A percentile compares a stretch with the other conserved stretches of the same genome.
Conservation (phyloP, 1,139 yeast species). For the Magnusiomyces clavatus region DNA sequence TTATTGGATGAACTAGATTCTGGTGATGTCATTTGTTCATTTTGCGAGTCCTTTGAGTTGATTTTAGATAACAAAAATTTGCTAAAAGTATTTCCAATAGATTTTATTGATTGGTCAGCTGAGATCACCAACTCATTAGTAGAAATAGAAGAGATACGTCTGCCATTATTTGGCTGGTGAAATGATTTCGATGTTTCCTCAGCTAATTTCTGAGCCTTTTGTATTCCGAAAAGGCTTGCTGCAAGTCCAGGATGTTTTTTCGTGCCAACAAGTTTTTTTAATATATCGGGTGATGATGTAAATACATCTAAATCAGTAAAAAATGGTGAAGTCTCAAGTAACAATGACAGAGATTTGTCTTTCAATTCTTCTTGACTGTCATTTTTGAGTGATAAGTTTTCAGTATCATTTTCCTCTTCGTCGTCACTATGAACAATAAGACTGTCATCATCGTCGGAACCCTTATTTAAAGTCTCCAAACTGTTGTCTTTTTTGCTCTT, state of each 20-base stretch:
- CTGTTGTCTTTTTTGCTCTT: not conserved
- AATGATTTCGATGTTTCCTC: not conserved
- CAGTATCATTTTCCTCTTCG: not conserved
- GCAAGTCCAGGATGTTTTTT: not conserved
- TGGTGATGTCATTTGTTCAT: too few species aligned
- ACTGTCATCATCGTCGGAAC: not conserved
- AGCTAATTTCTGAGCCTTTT: constrained; percentile 6
- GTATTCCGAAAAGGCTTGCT: not conserved
- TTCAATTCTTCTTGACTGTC: not conserved
- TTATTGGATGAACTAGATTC: too few species aligned
- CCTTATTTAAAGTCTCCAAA: not conserved
- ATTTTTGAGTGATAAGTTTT: not conserved
- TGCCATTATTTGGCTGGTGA: not conserved
- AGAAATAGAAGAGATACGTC: constrained; percentile 12
- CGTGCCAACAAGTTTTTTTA: not conserved
- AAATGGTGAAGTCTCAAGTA: not conserved
- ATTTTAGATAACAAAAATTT: constrained; percentile 29
- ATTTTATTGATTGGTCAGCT: constrained; percentile 28
- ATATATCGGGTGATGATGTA: not conserved
- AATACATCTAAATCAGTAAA: constrained; percentile 3
- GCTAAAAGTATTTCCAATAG: constrained; percentile 29
- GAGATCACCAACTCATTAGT: constrained; percentile 25
- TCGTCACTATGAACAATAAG: not conserved
- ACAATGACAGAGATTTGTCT: not conserved
- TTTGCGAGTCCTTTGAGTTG: constrained; percentile 1